These are phyloP conservation scores for Erigeron canadensis DNA, from an alignment of 129 eudicot genomes.

Conservation along the genomic window DNA sequence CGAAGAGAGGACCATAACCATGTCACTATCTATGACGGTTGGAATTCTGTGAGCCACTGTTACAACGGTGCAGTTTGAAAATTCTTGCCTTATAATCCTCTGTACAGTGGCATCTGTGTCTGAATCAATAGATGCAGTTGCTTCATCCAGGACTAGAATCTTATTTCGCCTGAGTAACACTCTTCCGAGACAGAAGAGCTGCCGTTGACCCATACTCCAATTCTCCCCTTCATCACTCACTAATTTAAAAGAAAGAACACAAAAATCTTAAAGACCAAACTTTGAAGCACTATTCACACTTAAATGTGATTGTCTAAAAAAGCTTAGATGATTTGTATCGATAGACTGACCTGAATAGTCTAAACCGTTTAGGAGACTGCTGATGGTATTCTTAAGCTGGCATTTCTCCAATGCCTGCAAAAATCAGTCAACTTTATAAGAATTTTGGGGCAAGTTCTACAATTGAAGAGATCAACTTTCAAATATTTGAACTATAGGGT, in stretches of 20 bases:
- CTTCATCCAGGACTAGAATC: conserved; percentile 72
- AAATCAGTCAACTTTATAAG: background rate
- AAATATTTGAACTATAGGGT: background rate
- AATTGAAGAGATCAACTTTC: background rate
- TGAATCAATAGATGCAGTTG: conserved; percentile 83
- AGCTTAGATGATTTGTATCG: conserved; percentile 5
- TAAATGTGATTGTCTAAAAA: background rate
- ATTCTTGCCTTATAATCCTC: conserved; percentile 62
- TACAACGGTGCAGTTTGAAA: conserved; percentile 53
- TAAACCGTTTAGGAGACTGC: conserved; percentile 55
- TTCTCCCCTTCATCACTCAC: conserved; percentile 72
- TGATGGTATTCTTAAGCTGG: conserved; percentile 62
- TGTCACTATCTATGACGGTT: conserved; percentile 73
- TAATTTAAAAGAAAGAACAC: conserved; percentile 12
- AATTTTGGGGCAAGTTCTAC: background rate
- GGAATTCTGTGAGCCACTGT: conserved; percentile 84
- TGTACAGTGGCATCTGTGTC: conserved; percentile 63
- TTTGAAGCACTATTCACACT: background rate
- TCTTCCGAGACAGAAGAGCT: conserved; percentile 69
- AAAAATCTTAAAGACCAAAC: background rate
- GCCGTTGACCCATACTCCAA: conserved; percentile 80
- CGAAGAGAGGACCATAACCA: conserved; percentile 72
- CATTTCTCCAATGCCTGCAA: conserved; percentile 72
- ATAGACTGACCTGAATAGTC: conserved; percentile 59
- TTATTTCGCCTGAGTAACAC: conserved; percentile 51